Percentiles rank a stretch among this genome's conserved stretches.
Conservation (phyloP, 768 basidiomycete genomes). For the Lentinula guzmanii region DNA sequence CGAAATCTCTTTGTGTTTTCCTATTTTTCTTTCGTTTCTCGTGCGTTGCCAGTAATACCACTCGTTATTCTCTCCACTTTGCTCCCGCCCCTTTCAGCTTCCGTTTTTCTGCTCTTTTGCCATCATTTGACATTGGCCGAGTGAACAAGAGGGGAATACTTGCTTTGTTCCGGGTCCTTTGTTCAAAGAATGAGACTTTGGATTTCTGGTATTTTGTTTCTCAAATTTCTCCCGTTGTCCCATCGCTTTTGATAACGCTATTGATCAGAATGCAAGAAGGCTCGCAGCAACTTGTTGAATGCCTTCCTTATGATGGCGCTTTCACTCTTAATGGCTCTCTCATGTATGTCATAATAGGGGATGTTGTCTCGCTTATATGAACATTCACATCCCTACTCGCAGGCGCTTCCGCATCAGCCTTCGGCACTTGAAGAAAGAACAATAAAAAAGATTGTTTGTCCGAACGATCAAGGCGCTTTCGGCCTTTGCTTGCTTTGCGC, state of each 20-base stretch:
- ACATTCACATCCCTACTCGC: not conserved
- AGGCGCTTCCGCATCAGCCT: not conserved
- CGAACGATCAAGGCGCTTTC: not conserved
- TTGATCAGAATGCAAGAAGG: not conserved
- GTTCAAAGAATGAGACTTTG: not conserved
- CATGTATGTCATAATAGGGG: too few species aligned
- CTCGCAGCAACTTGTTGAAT: too few species aligned
- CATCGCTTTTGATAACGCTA: not conserved
- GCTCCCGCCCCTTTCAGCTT: not conserved
- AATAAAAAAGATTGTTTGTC: not conserved
- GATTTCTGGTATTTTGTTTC: not conserved
- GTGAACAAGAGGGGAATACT: not conserved
- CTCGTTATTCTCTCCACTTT: not conserved
- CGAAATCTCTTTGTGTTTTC: not conserved
- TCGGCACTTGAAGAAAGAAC: not conserved
- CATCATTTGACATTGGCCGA: not conserved
- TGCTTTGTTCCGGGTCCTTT: not conserved
- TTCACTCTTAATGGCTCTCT: too few species aligned
- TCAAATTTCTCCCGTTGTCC: not conserved
- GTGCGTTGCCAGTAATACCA: not conserved
- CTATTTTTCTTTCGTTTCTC: not conserved
- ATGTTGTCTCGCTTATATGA: not conserved
- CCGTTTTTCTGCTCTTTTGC: not conserved
- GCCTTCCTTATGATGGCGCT: too few species aligned
- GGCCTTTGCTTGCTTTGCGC: not conserved